Conservation (phyloP, 225 moss, liverwort and hornwort species). For the Straminergon stramineum region DNA sequence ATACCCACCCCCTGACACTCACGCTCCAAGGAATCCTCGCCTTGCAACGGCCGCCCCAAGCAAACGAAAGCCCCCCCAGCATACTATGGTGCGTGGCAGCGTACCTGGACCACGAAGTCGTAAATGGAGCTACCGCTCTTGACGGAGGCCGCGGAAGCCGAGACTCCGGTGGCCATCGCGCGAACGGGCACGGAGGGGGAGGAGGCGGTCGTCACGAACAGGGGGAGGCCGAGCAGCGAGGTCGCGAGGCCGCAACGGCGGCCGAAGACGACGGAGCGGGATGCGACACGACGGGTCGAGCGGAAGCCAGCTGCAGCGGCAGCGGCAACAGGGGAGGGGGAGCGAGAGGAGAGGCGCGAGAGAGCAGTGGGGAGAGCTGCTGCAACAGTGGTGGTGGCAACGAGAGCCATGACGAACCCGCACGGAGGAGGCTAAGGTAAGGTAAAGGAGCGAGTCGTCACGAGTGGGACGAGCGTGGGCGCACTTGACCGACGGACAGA, state of each 20-base stretch:
- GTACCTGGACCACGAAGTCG: conserved; percentile 45
- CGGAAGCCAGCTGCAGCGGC: not conserved
- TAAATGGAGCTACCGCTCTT: conserved; percentile 22
- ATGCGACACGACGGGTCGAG: not conserved
- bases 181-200: not conserved
- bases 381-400: not conserved
- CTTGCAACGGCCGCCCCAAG: not conserved
- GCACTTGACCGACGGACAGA: not conserved
- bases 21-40: not conserved
- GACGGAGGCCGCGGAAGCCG: conserved; percentile 17
- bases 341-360: not conserved
- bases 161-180: conserved; percentile 5
- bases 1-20: not conserved
- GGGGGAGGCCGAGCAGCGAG: conserved; percentile 7
- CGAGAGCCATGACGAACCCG: not conserved
- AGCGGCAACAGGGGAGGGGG: not conserved
- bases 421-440: not conserved
- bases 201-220: not conserved
- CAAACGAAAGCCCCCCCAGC: not conserved
- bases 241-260: not conserved
- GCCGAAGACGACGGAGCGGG: conserved; percentile 5
- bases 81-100: not conserved
- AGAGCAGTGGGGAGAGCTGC: not conserved
- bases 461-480: not conserved
- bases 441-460: not conserved